Base-by-base conservation (phyloP, 2,329 filamentous ascomycete genomes). In the Fusarium agapanthi region DNA sequence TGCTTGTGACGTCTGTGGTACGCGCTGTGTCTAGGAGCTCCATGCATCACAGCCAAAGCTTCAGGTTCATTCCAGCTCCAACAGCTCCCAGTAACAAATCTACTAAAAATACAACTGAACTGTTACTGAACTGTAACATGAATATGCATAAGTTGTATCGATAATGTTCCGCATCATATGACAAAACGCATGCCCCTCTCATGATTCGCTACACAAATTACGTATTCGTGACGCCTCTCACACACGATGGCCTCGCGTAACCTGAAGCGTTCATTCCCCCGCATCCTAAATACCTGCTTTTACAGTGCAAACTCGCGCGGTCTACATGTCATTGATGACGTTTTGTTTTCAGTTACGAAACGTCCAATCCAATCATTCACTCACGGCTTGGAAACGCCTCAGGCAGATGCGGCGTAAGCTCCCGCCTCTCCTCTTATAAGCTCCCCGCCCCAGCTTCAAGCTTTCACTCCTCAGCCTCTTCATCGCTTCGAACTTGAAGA, bases 261-360 rank as follows among this genome's bases (percentile, higher is more conserved):
- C 48, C 48, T 51, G 47, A 51, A 26, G 67, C 67, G 54, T 50
- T 43, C 43, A 34, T 54, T 61, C 59, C 74, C 75, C 75, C 73
- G 67, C 75, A 71, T 58, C 51, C 24, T 5, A 20, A 60, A 75
- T 75, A 74, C 73, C 61, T 75, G 71, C 68, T 73, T 74, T 75
- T 34, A 32, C 43, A 43, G 41, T 48, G 59, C 48, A 41, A 43
- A 53, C 45, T 38, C 65, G 40, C 34, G 69, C 69, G 76, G 61
- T 77, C 74, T 65, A 77, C 67, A 69, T 77, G 75, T 77, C 75
- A 77, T 77, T 69, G 74, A 77, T 77, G 75, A 77, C 75, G 75
- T 75, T 74, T 55, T 67, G 37, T 55, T 68, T 54, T 43, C 32
- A 24, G 20, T 22, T 65, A 28, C 45, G 47, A 26, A 12, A 55